Evolutionary conservation across 148 eudicot genomes (phyloP).

Genomic region (Rhododendron molle): DNA sequence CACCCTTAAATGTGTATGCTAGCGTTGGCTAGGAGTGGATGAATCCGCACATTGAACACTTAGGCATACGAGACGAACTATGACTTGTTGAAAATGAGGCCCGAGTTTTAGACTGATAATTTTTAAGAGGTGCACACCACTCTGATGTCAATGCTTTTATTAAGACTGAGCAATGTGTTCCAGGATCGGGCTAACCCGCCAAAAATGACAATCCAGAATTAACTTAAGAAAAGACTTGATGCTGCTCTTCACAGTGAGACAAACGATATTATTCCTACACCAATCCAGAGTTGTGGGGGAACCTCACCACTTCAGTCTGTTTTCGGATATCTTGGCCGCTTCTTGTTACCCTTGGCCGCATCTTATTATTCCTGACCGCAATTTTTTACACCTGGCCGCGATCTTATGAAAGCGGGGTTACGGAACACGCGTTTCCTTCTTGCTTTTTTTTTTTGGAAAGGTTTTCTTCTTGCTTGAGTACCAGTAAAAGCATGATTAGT

Average conservation of each 20-base stretch:
- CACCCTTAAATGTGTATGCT: background rate
- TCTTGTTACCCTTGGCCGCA: too few relatives aligned
- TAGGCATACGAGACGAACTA: background rate
- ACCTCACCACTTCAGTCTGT: too few relatives aligned
- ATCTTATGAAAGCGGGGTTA: too few relatives aligned
- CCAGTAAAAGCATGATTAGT: too few relatives aligned
- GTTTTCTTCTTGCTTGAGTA: too few relatives aligned
- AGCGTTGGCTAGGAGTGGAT: background rate
- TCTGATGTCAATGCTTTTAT: too few relatives aligned
- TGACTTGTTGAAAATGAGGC: background rate
- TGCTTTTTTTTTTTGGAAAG: too few relatives aligned
- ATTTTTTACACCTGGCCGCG: too few relatives aligned
- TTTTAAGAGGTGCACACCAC: background rate
- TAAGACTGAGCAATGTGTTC: background rate
- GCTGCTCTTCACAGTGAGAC: background rate
- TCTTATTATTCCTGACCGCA: too few relatives aligned
- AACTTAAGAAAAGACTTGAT: background rate
- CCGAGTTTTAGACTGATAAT: background rate
- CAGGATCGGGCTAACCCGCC: background rate
- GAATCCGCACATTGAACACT: background rate
- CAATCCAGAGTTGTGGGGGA: too few relatives aligned
- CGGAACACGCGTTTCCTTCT: too few relatives aligned
- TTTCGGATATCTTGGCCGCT: too few relatives aligned
- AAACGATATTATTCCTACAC: background rate
- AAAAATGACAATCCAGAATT: background rate